Base-by-base conservation (phyloP, 108 stramenopile genomes). In the Phaeodactylum tricornutum region DNA sequence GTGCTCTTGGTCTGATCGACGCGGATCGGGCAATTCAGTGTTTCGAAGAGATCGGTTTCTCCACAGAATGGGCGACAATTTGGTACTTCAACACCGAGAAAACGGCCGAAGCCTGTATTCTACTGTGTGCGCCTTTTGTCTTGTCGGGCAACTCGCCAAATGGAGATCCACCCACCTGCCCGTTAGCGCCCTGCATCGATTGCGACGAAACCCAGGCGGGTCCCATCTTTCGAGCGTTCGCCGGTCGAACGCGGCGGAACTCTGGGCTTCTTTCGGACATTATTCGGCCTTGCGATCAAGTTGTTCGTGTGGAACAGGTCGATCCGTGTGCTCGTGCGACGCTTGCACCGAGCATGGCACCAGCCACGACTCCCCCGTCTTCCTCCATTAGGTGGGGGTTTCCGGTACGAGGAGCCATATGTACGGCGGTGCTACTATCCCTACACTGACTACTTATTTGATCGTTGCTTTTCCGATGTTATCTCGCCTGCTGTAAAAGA, bases 191-290 rank as follows among this genome's bases (percentile, higher is more conserved):
- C 17, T 79, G 77, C 38, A 19, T 79, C 23, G 19, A 50, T 22
- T 79, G 77, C 45, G 72, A 79, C 46, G 69, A 71, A 39, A 64
- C 67, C 8, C 3, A 64, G 15, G 48, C 63, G 6, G 69, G 65
- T 7, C 60, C 53, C 9, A 28, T 43, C 9, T 74, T 79, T 2
- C 45, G 60, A 53, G 28, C 20, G 1, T 47, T 57, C 36, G 77
- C 72, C 22, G 77, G 72, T 0, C 49, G 77, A 16, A 79, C 66
- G 3, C 47, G 69, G 38, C 49, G 69, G 4, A 49, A 69, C 15
- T 64, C 61, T n/a, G 77, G 77, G 8, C 21, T 79, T 9, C 31
- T 67, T 23, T 49, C 61, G 5, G 43, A 58, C 2, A 61, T 69
- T 36, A 65, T 55, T 0, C 28, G 64, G 19, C 37, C 47, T 1